These are phyloP conservation scores for Schizophyllum amplum DNA, from an alignment of 1,284 basidiomycete genomes.

Conservation along the genomic window DNA sequence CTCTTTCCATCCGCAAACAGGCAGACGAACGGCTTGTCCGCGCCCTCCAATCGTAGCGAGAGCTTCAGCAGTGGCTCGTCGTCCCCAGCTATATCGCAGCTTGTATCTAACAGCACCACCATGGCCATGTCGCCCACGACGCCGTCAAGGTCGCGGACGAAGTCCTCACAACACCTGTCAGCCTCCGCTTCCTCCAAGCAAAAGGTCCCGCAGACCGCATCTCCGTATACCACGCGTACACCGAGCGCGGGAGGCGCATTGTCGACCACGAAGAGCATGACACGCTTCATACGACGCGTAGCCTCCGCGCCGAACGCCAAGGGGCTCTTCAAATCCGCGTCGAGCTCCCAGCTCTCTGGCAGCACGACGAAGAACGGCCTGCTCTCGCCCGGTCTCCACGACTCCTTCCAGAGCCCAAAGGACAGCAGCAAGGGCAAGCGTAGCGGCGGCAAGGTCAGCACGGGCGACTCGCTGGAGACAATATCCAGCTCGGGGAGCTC, in stretches of 20 bases:
- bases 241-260: conserved; percentile 29
- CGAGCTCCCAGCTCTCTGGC: conserved; percentile 22
- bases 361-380: conserved; percentile 65
- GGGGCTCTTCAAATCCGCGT: conserved; percentile 66
- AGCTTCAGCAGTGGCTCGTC: not conserved
- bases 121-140: conserved; percentile 31
- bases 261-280: conserved; percentile 50
- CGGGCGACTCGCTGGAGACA: conserved; percentile 56
- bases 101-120: conserved; percentile 6
- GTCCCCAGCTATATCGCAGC: too few relatives aligned
- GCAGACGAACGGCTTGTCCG: not conserved
- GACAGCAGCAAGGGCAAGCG: conserved; percentile 4
- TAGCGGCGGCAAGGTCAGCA: conserved; percentile 46
- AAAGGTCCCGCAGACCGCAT: not conserved
- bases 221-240: not conserved
- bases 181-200: not conserved
- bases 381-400: conserved; percentile 54
- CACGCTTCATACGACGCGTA: conserved; percentile 87
- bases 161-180: not conserved
- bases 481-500: conserved; percentile 55
- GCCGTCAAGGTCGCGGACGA: conserved; percentile 22
- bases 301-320: conserved; percentile 97
- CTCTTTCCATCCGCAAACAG: not conserved
- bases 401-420: conserved; percentile 12
- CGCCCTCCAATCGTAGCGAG: not conserved